These are phyloP conservation scores for Saitoella complicata DNA, from an alignment of 805 yeast genomes.

Conservation along the genomic window DNA sequence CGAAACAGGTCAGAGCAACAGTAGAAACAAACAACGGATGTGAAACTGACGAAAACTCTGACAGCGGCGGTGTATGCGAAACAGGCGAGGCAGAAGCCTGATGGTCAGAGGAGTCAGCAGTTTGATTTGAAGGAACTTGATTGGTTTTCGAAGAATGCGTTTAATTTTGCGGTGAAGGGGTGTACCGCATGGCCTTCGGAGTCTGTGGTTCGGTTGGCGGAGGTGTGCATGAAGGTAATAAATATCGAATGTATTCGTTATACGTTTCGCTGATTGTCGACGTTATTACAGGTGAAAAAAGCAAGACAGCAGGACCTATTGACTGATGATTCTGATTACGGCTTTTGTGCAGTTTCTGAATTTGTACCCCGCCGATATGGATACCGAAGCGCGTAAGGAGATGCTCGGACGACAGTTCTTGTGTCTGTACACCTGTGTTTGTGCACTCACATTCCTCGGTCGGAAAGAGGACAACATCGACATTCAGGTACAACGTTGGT, in stretches of 20 bases:
- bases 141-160: slow-evolving; percentile 9
- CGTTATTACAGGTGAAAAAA: too few species aligned
- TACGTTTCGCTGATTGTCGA: too few species aligned
- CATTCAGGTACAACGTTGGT: too few species aligned
- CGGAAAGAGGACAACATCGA: too few species aligned
- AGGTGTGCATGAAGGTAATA: slow-evolving; percentile 2
- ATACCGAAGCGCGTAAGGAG: not conserved
- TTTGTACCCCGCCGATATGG: slow-evolving; percentile 1
- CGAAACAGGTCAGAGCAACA: slow-evolving; percentile 7
- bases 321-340: too few species aligned
- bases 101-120: not conserved
- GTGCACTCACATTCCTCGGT: too few species aligned
- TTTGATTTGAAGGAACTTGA: slow-evolving; percentile 6
- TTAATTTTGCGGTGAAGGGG: slow-evolving; percentile 8
- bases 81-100: not conserved
- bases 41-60: not conserved
- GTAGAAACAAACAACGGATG: not conserved
- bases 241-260: too few species aligned
- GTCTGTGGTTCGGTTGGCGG: slow-evolving; percentile 4
- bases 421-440: too few species aligned
- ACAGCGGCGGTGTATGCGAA: not conserved
- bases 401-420: not conserved
- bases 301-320: too few species aligned
- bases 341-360: slow-evolving; percentile 1
- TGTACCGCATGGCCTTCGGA: slow-evolving; percentile 8